phyloP scores from a whole-genome alignment of 2,329 filamentous ascomycete species.

The Apiospora kogelbergensis region DNA sequence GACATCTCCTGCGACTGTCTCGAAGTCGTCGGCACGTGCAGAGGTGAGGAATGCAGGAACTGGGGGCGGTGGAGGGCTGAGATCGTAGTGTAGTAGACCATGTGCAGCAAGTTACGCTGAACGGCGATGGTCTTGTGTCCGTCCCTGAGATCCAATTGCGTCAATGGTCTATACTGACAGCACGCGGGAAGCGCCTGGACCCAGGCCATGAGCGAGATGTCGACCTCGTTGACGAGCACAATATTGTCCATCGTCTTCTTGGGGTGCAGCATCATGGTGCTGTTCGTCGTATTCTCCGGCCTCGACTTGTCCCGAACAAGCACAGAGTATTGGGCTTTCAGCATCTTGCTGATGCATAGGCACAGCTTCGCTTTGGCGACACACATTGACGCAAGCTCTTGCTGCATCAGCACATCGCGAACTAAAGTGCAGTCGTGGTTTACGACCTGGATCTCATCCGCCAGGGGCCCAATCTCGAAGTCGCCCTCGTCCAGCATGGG shows the following conservation, averaged over 20 bases:
- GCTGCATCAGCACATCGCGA: constrained; percentile 71
- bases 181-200: constrained; percentile 67
- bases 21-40: constrained; percentile 50
- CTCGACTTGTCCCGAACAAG: constrained; percentile 80
- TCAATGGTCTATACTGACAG: constrained; percentile 65
- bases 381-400: constrained; percentile 81
- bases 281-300: constrained; percentile 72
- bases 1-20: constrained; percentile 80
- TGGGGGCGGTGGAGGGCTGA: constrained; percentile 90
- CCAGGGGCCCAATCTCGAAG: constrained; percentile 73
- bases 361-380: constrained; percentile 90
- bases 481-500: constrained; percentile 84
- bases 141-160: constrained; percentile 55
- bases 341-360: constrained; percentile 83
- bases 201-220: constrained; percentile 79
- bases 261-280: constrained; percentile 85
- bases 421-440: constrained; percentile 69
- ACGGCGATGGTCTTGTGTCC: constrained; percentile 62
- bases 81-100: constrained; percentile 90
- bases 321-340: constrained; percentile 90
- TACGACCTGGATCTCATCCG: constrained; percentile 68
- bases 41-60: constrained; percentile 73
- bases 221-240: constrained; percentile 75
- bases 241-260: constrained; percentile 84
- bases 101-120: constrained; percentile 84